phyloP scores from a whole-genome alignment of 1,284 basidiomycete species.

The Vanrija sp. region DNA sequence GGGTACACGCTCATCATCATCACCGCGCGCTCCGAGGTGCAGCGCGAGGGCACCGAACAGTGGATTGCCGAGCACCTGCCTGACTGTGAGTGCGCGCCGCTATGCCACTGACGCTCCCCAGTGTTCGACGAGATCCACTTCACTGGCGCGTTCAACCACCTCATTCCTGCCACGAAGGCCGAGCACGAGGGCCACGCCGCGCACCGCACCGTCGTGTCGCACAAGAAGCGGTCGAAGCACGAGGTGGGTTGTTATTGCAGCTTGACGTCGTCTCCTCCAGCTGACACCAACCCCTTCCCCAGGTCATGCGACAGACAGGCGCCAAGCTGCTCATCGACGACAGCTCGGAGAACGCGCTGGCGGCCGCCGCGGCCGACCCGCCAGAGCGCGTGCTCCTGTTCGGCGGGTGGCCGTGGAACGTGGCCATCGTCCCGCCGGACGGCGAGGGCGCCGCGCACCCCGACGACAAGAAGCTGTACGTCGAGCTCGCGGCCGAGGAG shows the following conservation, averaged over 20 bases:
- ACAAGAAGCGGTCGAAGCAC: constrained; percentile 62
- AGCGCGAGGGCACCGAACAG: constrained; percentile 60
- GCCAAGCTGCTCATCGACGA: constrained; percentile 71
- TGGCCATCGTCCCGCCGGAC: constrained; percentile 49
- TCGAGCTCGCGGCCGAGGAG: constrained; percentile 48
- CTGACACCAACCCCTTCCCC: neutral
- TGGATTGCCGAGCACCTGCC: constrained; percentile 68
- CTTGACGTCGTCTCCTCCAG: neutral
- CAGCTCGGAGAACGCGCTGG: constrained; percentile 68
- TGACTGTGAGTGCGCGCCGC: constrained; percentile 48
- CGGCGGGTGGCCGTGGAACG: constrained; percentile 73
- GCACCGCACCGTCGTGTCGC: constrained; percentile 54
- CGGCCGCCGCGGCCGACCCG: constrained; percentile 52
- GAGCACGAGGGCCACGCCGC: constrained; percentile 51
- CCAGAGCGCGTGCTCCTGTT: constrained; percentile 64
- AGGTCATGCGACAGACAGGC: constrained; percentile 63
- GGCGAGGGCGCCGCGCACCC: constrained; percentile 32
- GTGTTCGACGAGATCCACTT: constrained; percentile 67
- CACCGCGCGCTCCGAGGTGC: constrained; percentile 63
- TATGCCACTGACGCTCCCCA: constrained; percentile 25
- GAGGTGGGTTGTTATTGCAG: constrained; percentile 52
- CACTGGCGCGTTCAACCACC: constrained; percentile 63
- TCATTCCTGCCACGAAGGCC: constrained; percentile 35
- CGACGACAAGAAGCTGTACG: constrained; percentile 59
- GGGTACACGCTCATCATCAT: constrained; percentile 66